These are phyloP conservation scores for Ogataea thermomethanolica DNA, from an alignment of 805 yeast species.

Conservation along the genomic window DNA sequence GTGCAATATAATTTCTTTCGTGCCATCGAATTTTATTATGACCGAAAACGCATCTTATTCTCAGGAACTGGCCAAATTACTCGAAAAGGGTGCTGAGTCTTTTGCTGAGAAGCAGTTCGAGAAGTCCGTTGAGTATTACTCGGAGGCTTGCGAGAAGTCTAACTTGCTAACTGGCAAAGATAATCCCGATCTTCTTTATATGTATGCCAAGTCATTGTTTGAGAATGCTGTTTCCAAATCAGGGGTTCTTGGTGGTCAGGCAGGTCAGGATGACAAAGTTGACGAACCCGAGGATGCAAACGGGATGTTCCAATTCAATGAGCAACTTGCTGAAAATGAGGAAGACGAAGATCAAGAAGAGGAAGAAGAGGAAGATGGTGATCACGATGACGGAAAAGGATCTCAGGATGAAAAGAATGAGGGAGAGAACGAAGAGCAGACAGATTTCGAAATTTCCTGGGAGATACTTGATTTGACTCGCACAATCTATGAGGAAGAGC, in stretches of 20 bases:
- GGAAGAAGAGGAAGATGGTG: conserved; percentile 24
- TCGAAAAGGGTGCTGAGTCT: conserved; percentile 60
- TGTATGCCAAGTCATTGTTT: conserved; percentile 79
- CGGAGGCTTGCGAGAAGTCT: conserved; percentile 63
- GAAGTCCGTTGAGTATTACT: conserved; percentile 64
- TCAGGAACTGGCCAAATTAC: conserved; percentile 42
- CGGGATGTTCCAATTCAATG: conserved; percentile 22
- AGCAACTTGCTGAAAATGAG: conserved; percentile 33
- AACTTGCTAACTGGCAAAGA: conserved; percentile 57
- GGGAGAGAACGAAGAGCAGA: conserved; percentile 43
- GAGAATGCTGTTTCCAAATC: conserved; percentile 71
- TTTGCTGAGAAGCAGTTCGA: conserved; percentile 66
- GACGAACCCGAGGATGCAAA: conserved; percentile 33
- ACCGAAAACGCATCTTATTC: conserved; percentile 28
- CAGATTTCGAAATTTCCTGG: conserved; percentile 87
- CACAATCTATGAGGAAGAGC: conserved; percentile 50
- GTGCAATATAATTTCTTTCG: background rate
- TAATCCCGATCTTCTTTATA: conserved; percentile 63
- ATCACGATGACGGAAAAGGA: conserved; percentile 20
- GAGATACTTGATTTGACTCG: conserved; percentile 79
- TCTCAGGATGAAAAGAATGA: conserved; percentile 19
- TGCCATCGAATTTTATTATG: background rate
- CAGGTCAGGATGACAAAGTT: conserved; percentile 26
- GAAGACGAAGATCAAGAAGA: conserved; percentile 32
- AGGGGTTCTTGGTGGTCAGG: conserved; percentile 65